phyloP scores from a whole-genome alignment of 768 basidiomycete genomes.

The Lenzites betulinus region DNA sequence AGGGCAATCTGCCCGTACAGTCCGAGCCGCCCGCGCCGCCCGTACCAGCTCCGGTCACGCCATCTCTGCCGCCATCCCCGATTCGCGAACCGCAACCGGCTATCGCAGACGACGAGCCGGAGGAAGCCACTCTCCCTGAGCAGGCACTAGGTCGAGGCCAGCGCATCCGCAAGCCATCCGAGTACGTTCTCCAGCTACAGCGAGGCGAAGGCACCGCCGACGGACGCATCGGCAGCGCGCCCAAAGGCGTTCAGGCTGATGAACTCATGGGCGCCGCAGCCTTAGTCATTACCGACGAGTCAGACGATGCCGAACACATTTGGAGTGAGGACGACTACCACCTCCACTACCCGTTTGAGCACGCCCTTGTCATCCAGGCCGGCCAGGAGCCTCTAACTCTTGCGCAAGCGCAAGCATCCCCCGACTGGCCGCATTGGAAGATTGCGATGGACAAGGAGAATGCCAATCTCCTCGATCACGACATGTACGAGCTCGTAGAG shows the following conservation, averaged over 20 bases:
- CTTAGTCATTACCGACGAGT: background rate
- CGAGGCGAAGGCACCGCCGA: background rate
- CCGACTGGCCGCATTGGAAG: conserved; percentile 31
- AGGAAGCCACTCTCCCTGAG: background rate
- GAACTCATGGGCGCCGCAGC: background rate
- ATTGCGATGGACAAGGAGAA: conserved; percentile 20
- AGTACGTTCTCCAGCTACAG: background rate
- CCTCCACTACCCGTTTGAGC: background rate
- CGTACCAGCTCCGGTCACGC: too few species aligned
- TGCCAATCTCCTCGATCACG: background rate
- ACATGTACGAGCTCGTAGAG: conserved; percentile 12
- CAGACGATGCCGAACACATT: background rate
- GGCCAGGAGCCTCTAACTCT: conserved; percentile 6
- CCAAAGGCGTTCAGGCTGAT: background rate
- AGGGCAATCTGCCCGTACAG: too few species aligned
- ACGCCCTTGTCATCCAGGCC: background rate
- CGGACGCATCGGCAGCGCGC: background rate
- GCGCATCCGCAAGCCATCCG: conserved; percentile 9
- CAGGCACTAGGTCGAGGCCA: background rate
- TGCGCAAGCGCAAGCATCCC: conserved; percentile 25
- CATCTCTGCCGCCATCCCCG: background rate
- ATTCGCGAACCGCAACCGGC: background rate
- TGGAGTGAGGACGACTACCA: background rate
- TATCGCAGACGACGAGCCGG: background rate
- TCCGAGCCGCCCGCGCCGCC: background rate